Evolutionary conservation across 306 rosid genomes (phyloP).

Genomic region (Dalbergia cochinchinensis): DNA sequence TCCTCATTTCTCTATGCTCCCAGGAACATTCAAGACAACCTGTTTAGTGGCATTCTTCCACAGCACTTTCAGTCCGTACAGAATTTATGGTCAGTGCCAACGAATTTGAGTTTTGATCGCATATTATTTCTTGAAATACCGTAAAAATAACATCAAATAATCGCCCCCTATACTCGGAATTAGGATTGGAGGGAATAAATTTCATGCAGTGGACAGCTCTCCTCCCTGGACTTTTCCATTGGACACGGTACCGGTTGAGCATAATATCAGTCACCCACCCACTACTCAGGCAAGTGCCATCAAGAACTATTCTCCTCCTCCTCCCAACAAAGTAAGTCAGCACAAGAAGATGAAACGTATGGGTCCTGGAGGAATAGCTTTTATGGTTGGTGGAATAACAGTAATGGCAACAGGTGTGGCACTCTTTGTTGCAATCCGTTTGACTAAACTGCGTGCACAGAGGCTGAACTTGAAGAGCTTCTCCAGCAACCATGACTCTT

Average conservation of each 20-base stretch:
- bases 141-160: slow-evolving; percentile 20
- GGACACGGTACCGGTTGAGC: slow-evolving; percentile 51
- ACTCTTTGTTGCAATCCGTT: slow-evolving; percentile 55
- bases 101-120: slow-evolving; percentile 17
- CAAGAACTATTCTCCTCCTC: slow-evolving; percentile 59
- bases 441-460: slow-evolving; percentile 49
- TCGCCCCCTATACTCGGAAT: slow-evolving; percentile 28
- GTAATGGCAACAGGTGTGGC: slow-evolving; percentile 64
- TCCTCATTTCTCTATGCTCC: slow-evolving; percentile 34
- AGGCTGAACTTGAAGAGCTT: slow-evolving; percentile 45
- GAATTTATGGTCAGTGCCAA: slow-evolving; percentile 71
- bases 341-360: slow-evolving; percentile 61
- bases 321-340: slow-evolving; percentile 34
- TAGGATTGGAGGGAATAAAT: slow-evolving; percentile 80
- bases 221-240: slow-evolving; percentile 79
- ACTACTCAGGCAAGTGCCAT: slow-evolving; percentile 68
- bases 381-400: slow-evolving; percentile 69
- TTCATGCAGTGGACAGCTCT: slow-evolving; percentile 57
- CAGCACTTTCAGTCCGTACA: slow-evolving; percentile 67
- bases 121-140: slow-evolving; percentile 37
- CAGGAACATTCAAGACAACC: slow-evolving; percentile 78
- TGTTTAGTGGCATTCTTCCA: slow-evolving; percentile 85
- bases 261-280: slow-evolving; percentile 63
- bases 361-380: slow-evolving; percentile 70
- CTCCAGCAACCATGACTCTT: slow-evolving; percentile 47